phyloP scores from a whole-genome alignment of 768 basidiomycete species.

The Lentinula aciculospora region DNA sequence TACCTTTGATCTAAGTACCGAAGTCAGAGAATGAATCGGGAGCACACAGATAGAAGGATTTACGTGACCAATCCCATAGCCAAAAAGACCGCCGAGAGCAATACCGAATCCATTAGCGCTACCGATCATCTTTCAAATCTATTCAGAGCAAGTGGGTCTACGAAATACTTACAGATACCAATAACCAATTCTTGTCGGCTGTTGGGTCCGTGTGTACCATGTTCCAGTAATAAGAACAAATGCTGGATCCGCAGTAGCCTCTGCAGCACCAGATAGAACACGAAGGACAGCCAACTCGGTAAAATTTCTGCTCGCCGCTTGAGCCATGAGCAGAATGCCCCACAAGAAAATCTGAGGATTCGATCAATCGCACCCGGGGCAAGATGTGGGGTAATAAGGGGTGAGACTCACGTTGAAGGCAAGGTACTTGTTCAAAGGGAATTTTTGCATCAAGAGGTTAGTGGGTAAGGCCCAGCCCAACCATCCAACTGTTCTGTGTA shows the following conservation, averaged over 20 bases:
- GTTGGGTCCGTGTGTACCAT: slow-evolving; percentile 33
- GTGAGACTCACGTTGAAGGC: slow-evolving; percentile 26
- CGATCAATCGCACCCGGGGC: neutral
- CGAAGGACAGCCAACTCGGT: slow-evolving; percentile 28
- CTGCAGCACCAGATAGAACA: slow-evolving; percentile 31
- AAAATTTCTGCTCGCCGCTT: slow-evolving; percentile 32
- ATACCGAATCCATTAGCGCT: slow-evolving; percentile 34
- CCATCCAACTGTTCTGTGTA: slow-evolving; percentile 22
- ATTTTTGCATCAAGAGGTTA: slow-evolving; percentile 33
- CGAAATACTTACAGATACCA: slow-evolving; percentile 28
- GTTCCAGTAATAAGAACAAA: slow-evolving; percentile 27
- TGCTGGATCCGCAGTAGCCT: slow-evolving; percentile 19
- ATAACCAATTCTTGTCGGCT: slow-evolving; percentile 28
- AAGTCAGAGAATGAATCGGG: neutral
- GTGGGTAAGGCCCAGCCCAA: slow-evolving; percentile 33
- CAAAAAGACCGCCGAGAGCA: slow-evolving; percentile 31
- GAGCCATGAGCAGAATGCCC: slow-evolving; percentile 33
- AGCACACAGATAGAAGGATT: neutral
- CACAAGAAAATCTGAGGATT: slow-evolving; percentile 13
- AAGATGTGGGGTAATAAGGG: neutral
- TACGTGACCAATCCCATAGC: slow-evolving; percentile 20
- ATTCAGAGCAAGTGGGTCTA: too few relatives aligned
- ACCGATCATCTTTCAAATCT: neutral
- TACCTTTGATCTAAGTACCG: slow-evolving; percentile 6
- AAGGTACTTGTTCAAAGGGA: slow-evolving; percentile 31